These are phyloP conservation scores for Colletotrichum magnum DNA, from an alignment of 2,329 filamentous ascomycete species.

Conservation along the genomic window DNA sequence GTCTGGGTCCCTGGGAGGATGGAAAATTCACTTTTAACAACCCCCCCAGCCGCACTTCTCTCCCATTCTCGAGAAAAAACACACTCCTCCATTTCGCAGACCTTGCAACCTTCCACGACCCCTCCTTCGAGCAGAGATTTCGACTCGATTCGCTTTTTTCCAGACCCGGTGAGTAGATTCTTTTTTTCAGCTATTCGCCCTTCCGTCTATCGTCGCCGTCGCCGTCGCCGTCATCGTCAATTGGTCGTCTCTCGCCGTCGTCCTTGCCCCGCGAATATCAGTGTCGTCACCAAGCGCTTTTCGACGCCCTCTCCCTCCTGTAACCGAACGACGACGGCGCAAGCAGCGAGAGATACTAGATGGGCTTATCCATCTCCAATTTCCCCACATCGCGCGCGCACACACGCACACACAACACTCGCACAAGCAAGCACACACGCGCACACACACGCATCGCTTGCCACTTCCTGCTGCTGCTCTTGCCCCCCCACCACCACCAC, in stretches of 20 bases:
- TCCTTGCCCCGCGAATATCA: neutral
- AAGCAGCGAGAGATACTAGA: constrained; percentile 10
- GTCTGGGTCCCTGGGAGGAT: neutral
- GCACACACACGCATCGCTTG: constrained; percentile 42
- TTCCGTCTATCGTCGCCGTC: neutral
- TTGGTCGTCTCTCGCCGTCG: neutral
- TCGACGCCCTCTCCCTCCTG: constrained; percentile 4
- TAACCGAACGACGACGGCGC: constrained; percentile 14
- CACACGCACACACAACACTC: constrained; percentile 14
- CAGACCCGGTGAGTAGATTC: constrained; percentile 26
- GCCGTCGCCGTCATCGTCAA: neutral
- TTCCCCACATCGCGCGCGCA: constrained; percentile 40
- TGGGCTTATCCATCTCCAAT: constrained; percentile 36
- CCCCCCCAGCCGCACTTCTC: constrained; percentile 23
- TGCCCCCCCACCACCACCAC: constrained; percentile 29
- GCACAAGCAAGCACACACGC: neutral
- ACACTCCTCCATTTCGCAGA: constrained; percentile 27
- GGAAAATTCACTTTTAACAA: constrained; percentile 35
- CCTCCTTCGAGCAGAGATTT: constrained; percentile 36
- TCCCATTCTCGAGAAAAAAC: constrained; percentile 40
- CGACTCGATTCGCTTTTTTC: constrained; percentile 9
- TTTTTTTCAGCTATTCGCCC: neutral
- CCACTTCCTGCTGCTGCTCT: constrained; percentile 21
- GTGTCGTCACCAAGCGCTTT: no score
- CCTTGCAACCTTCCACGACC: constrained; percentile 32